phyloP scores from a whole-genome alignment of 768 basidiomycete species.

The Lentinula boryana region DNA sequence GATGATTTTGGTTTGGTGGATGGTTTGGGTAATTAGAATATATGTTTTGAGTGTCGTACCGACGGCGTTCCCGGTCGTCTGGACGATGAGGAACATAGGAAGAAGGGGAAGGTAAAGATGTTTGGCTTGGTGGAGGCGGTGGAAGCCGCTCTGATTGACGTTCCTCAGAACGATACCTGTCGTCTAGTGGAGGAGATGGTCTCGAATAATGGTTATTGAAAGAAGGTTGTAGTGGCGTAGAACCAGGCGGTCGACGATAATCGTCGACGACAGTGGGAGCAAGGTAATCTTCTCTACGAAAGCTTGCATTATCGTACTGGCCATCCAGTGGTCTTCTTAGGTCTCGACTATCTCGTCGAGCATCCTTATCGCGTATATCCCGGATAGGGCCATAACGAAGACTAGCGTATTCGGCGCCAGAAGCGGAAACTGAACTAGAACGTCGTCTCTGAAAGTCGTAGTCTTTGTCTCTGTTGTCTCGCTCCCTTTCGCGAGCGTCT shows the following conservation, averaged over 20 bases:
- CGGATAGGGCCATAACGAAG: constrained; percentile 1
- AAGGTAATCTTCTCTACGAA: neutral
- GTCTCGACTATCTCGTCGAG: neutral
- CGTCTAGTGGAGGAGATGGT: neutral
- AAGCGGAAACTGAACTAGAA: constrained; percentile 10
- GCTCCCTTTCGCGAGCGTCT: constrained; percentile 24
- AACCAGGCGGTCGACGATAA: neutral
- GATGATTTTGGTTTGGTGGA: neutral
- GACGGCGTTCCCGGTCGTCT: neutral
- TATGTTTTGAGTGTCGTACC: neutral
- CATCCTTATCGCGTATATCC: neutral
- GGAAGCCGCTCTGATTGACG: neutral
- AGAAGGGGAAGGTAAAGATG: neutral
- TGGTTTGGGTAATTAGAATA: neutral
- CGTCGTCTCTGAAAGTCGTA: constrained; percentile 25
- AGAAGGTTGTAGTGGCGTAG: neutral
- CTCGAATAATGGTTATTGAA: neutral
- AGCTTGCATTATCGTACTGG: constrained; percentile 1
- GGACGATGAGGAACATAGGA: neutral
- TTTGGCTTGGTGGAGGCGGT: neutral
- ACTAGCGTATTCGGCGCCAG: constrained; percentile 4
- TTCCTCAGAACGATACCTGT: neutral
- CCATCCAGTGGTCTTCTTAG: neutral
- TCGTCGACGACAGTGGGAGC: neutral
- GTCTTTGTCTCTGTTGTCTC: constrained; percentile 18